Evolutionary conservation across 1,139 yeast species (phyloP), one percentile per base, ranked within the genome.

Genomic region (Geotrichum reessii): DNA sequence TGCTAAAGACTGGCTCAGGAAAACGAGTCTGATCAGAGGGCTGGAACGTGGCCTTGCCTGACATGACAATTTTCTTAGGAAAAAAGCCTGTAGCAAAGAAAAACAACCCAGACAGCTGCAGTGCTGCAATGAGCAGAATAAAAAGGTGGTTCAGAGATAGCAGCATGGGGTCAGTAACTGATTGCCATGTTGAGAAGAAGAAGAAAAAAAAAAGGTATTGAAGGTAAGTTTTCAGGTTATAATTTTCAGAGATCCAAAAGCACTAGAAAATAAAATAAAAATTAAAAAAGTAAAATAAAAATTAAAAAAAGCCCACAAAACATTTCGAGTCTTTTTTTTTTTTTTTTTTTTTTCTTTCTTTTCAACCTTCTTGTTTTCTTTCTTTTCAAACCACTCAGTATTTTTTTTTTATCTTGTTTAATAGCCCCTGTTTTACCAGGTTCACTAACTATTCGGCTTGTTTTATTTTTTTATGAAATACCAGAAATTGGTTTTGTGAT

Each of bases 1-100:
- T 84, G 57, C 84, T 80, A 69, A 90, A 93, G 57, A 79, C 80
- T 0, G 87, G 81, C 54, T 60, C 24, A 58, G 67, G 55, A 63
- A 65, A 52, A 63, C 48, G 61, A 65, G 67, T 52, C 58, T 56
- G 14, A 65, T 62, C 44, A 65, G 60, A 53, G 69, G 61, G 61
- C 59, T 64, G 67, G 65, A 44, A 67, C 64, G 63, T 74, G 12
- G 69, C 64, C 57, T 66, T 70, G 1, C 96, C 96, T 1, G 82
- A 80, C 17, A 87, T 73, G 0, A 85, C 84, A 1, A 83, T 84
- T 67, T 93, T 91, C 40, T 91, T 85, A 0, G 99, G 98, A 70
- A 93, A 91, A 68, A 92, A 93, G 0, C 99, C 99, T 59, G 78
- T 75, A 53, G 87, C 81, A 68, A 92, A 93, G 21, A 85, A 67